Evolutionary conservation across 2,329 filamentous ascomycete genomes (phyloP), one percentile per base, ranked within the genome.

Genomic region (Monascus ruber): DNA sequence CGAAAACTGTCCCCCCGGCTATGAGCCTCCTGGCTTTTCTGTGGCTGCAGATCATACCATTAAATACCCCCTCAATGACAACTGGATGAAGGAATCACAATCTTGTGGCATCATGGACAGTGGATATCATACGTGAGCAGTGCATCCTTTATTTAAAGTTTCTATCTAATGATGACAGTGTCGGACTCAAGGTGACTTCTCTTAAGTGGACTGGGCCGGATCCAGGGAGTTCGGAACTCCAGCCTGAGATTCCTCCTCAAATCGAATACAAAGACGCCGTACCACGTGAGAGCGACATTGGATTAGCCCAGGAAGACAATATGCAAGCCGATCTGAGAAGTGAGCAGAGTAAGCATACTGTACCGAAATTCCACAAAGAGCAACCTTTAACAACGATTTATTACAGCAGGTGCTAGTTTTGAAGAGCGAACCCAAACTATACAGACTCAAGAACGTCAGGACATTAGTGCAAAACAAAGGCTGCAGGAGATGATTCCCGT

Each of bases 1-100:
- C 3, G 54, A 66, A n/a, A 51, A 62, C 10, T 62, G 59, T 37
- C 56, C 62, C 6, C 36, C 45, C 26, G 50, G 56, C 2, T 68
- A 69, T 45, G 55, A 65, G 35, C 62, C 67, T 11, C 51, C 51
- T n/a, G 66, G 65, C 3, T 71, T 69, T 35, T 48, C 51, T 6
- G 44, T 47, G 6, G 48, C 48, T 11, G 48, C 45, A 5, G 49
- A 56, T 26, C 47, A 53, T 26, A 49, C 44, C 1, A 47, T 69
- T 6, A 47, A 49, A 26, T 69, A 65, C 43, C 60, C 65, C 1
- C 42, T 50, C 25, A 51, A 53, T 11, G 51, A 62, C 5, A 59
- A 59, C 6, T 68, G 64, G 64, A 51, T 51, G 28, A 64, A 51
- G 40, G 52, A 56, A 42, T 59, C 51, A 2, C 51, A 57, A 38